Percentiles rank a stretch among this genome's conserved stretches.
Conservation (phyloP, 192 early-diverging fungal species). For the Coemansia sp. region DNA sequence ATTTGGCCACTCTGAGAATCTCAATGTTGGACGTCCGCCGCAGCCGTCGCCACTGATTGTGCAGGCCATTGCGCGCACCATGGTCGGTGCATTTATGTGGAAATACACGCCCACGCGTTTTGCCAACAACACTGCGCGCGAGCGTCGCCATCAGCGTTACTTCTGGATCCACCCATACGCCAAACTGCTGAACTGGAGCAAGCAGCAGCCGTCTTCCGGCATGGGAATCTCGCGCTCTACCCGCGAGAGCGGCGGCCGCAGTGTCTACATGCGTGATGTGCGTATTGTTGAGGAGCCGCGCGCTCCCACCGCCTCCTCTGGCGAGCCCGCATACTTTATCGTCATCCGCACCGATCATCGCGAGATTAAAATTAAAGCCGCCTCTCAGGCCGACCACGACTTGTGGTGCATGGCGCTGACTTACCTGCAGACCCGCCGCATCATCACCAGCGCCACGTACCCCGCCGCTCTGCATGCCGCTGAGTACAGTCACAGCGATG, state of each 20-base stretch:
- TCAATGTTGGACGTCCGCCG: not conserved
- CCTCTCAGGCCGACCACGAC: constrained; percentile 65
- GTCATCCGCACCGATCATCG: constrained; percentile 67
- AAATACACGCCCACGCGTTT: constrained; percentile 66
- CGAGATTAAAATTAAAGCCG: constrained; percentile 72
- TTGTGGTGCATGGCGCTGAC: constrained; percentile 66
- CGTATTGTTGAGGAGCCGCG: constrained; percentile 56
- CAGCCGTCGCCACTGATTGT: constrained; percentile 66
- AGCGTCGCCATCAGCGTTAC: constrained; percentile 67
- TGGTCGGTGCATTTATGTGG: constrained; percentile 74
- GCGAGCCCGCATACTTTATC: constrained; percentile 60
- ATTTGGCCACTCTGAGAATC: not conserved
- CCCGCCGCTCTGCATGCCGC: constrained; percentile 18
- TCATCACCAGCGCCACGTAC: constrained; percentile 53
- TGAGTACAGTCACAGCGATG: constrained; percentile 28
- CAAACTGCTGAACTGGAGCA: constrained; percentile 74
- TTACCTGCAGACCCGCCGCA: constrained; percentile 52
- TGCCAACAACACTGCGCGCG: constrained; percentile 54
- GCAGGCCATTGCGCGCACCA: constrained; percentile 69
- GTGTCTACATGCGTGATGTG: constrained; percentile 65
- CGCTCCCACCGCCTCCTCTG: constrained; percentile 11
- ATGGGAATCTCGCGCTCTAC: constrained; percentile 27
- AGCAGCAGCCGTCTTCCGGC: constrained; percentile 57
- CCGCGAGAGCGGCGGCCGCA: constrained; percentile 47
- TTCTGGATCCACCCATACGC: constrained; percentile 84